Conservation (phyloP, 805 yeast genomes). For the Lipomyces lipofer region DNA sequence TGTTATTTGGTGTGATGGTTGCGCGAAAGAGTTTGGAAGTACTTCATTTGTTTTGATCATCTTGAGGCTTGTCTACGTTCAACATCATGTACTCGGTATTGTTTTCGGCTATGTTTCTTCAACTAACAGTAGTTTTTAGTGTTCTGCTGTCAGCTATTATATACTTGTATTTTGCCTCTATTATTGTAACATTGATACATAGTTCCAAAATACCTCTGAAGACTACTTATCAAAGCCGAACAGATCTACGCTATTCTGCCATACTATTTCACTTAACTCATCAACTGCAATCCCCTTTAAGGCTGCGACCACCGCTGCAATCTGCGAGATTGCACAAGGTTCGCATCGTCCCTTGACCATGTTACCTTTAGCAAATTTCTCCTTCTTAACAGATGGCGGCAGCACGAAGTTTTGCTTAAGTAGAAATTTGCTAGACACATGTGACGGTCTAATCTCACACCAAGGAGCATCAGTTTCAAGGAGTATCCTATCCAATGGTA, state of each 20-base stretch:
- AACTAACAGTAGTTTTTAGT: too few species aligned
- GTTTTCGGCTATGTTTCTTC: not conserved
- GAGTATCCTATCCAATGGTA: constrained; percentile 73
- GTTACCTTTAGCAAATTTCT: constrained; percentile 47
- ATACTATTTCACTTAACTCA: constrained; percentile 51
- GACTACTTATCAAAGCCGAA: constrained; percentile 39
- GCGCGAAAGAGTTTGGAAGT: too few species aligned
- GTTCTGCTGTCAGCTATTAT: too few species aligned
- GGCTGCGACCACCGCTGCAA: constrained; percentile 67
- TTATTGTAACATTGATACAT: not conserved
- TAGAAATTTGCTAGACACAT: constrained; percentile 65
- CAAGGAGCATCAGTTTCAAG: constrained; percentile 93
- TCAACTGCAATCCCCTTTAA: constrained; percentile 48
- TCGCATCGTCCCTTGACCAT: constrained; percentile 86
- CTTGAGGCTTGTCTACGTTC: not conserved
- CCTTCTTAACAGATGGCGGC: constrained; percentile 55
- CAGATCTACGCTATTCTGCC: constrained; percentile 51
- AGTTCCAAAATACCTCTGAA: not conserved
- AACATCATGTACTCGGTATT: not conserved
- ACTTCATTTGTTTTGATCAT: too few species aligned
- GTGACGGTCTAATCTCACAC: constrained; percentile 90
- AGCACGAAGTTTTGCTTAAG: not conserved
- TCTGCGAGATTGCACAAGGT: constrained; percentile 81
- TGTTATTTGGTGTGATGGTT: not conserved
- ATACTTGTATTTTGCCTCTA: not conserved